Evolutionary conservation across 176 grass and related monocot genomes (phyloP), one percentile per base, ranked within the genome.

Genomic region (Olyra latifolia): DNA sequence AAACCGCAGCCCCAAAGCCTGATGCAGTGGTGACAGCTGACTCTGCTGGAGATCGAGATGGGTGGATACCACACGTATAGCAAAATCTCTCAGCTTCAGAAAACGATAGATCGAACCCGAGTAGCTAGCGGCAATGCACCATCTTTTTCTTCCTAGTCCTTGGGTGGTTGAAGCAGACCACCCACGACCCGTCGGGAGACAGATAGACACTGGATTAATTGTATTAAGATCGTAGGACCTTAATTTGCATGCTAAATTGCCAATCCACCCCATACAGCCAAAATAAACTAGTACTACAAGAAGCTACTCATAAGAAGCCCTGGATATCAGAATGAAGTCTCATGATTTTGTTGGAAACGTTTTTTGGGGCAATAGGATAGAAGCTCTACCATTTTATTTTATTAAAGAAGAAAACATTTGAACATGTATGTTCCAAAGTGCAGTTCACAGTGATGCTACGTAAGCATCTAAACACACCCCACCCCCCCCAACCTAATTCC

Each of bases 81-180:
- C 29, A 11, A 41, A 45, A 39, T 38, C 62, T 60, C 32, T 72
- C 63, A 59, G 11, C 22, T 50, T 14, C 42, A 16, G 30, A 66
- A 49, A 59, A 69, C 62, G 64, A 87, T 79, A 55, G 72, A 54
- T 70, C 63, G 6, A 14, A 40, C 32, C 40, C 27, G 47, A 54
- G 81, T 52, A 38, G 66, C 14, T n/a, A n/a, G 32, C 5, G 5
- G 32, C 32, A 35, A 4, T 35, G 32, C 32, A 30, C 69, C 12
- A 2, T 16, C 32, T 27, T 42, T 55, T 60, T 1, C 32, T 35
- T 35, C 32, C 2, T 35, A 35, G 32, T 73, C 57, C 56, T 58
- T 73, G 15, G 76, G 74, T 79, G 28, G 74, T 74, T 83, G 40
- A 83, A 74, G 38, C 42, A 66, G 80, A 78, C 70, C 14, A 49